phyloP scores from a whole-genome alignment of 768 basidiomycete species.

The Boletus insuetus region DNA sequence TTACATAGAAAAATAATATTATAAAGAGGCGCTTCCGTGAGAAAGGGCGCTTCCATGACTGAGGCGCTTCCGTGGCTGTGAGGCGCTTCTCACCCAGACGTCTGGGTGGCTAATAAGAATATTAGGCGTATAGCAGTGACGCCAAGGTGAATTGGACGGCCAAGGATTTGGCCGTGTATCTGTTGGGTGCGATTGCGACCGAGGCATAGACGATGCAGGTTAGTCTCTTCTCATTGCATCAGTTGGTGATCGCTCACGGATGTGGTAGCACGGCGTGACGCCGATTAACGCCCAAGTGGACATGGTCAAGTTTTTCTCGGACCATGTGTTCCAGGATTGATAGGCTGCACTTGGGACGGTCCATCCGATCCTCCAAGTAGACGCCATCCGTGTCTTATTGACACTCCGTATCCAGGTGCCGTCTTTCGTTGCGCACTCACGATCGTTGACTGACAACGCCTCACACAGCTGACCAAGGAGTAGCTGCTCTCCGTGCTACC shows the following conservation, averaged over 20 bases:
- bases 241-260: background rate
- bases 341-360: slow-evolving; percentile 64
- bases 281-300: slow-evolving; percentile 90
- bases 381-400: slow-evolving; percentile 91
- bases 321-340: slow-evolving; percentile 86
- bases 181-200: slow-evolving; percentile 91
- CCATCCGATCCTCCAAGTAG: slow-evolving; percentile 91
- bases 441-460: background rate
- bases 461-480: slow-evolving; percentile 76
- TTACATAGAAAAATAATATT: too few relatives aligned
- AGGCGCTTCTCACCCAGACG: too few relatives aligned
- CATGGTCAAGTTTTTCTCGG: slow-evolving; percentile 93
- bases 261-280: slow-evolving; percentile 80
- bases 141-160: slow-evolving; percentile 72
- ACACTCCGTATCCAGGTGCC: slow-evolving; percentile 93
- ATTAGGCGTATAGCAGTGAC: slow-evolving; percentile 64
- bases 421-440: background rate
- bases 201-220: slow-evolving; percentile 85
- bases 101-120: too few relatives aligned
- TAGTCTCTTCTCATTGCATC: slow-evolving; percentile 13
- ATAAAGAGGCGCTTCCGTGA: too few relatives aligned
- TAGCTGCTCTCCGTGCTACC: slow-evolving; percentile 92
- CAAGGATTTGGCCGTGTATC: slow-evolving; percentile 91
- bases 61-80: too few relatives aligned
- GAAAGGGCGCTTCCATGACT: too few relatives aligned